These are phyloP conservation scores for Macadamia integrifolia DNA, from an alignment of 164 flowering plant species.

Conservation along the genomic window DNA sequence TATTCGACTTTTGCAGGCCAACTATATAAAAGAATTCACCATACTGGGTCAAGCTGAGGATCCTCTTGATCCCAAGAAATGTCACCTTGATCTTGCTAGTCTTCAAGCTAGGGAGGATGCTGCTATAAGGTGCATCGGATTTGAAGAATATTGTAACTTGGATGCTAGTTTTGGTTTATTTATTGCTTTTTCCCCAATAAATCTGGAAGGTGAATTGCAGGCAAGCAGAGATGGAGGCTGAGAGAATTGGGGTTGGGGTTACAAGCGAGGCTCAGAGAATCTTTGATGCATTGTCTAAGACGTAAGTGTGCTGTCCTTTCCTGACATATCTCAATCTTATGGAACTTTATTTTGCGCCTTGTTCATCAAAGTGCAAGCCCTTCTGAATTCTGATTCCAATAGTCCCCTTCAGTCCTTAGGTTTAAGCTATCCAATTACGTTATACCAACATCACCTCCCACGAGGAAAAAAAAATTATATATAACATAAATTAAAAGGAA, in stretches of 20 bases:
- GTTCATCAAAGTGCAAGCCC: too few species aligned
- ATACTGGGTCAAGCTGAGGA: slow-evolving; percentile 72
- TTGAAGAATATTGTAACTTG: slow-evolving; percentile 14
- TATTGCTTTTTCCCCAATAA: slow-evolving; percentile 24
- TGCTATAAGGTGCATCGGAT: slow-evolving; percentile 60
- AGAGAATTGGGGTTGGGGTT: slow-evolving; percentile 84
- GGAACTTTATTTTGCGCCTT: not conserved
- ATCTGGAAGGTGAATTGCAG: slow-evolving; percentile 42
- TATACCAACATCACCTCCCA: too few species aligned
- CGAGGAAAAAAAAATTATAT: too few species aligned
- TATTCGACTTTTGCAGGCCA: slow-evolving; percentile 67
- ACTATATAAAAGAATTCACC: slow-evolving; percentile 65
- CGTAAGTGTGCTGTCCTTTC: slow-evolving; percentile 34
- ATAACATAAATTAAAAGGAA: too few species aligned
- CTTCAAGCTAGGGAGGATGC: slow-evolving; percentile 70
- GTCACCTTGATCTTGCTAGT: slow-evolving; percentile 57
- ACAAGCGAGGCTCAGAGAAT: slow-evolving; percentile 42
- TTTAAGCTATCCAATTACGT: too few species aligned
- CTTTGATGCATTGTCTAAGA: slow-evolving; percentile 76
- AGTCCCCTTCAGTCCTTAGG: too few species aligned
- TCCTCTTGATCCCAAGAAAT: slow-evolving; percentile 61
- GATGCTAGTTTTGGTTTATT: not conserved
- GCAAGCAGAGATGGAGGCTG: slow-evolving; percentile 88
- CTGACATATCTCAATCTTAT: slow-evolving; percentile 11
- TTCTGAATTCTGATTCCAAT: too few species aligned